A percentile compares a stretch with the other conserved stretches of the same genome.
These are phyloP conservation scores for Hemisphaericaspora nanyangensis DNA, from an alignment of 805 yeast species.

Conservation along the genomic window DNA sequence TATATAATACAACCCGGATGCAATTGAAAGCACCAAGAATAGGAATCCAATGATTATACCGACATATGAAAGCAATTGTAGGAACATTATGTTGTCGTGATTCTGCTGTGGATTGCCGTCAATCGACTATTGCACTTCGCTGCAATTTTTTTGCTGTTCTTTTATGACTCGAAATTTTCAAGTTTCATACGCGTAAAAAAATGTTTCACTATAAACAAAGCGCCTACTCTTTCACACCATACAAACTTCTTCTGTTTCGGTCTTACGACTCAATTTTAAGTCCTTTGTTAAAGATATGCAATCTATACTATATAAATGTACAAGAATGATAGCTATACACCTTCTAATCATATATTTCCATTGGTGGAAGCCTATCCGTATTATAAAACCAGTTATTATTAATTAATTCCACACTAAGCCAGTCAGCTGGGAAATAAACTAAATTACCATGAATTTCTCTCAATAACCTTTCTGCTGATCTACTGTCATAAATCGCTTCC, in stretches of 20 bases:
- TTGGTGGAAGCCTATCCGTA: conserved; percentile 90
- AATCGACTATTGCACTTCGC: background rate
- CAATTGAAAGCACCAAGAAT: conserved; percentile 52
- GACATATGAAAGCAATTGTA: conserved; percentile 34
- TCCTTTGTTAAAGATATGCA: no score
- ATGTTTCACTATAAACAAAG: no score
- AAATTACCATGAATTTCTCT: conserved; percentile 78
- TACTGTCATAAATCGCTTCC: conserved; percentile 61
- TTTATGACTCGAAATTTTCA: no score
- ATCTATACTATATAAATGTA: no score
- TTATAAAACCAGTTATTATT: conserved; percentile 94
- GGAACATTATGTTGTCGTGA: conserved; percentile 25
- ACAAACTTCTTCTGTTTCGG: no score
- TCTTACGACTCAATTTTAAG: no score
- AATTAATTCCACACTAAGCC: conserved; percentile 85
- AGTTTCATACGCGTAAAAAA: no score
- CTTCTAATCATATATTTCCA: conserved; percentile 86
- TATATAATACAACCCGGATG: conserved; percentile 86
- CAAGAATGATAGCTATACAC: no score
- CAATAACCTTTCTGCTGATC: conserved; percentile 71
- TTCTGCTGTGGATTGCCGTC: no score
- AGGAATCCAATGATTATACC: conserved; percentile 38
- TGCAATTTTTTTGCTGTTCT: background rate
- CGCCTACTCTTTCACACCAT: no score
- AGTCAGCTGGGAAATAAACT: conserved; percentile 87